These are phyloP conservation scores for Lotmaria passim DNA, from an alignment of 208 protist genomes.

Conservation along the genomic window DNA sequence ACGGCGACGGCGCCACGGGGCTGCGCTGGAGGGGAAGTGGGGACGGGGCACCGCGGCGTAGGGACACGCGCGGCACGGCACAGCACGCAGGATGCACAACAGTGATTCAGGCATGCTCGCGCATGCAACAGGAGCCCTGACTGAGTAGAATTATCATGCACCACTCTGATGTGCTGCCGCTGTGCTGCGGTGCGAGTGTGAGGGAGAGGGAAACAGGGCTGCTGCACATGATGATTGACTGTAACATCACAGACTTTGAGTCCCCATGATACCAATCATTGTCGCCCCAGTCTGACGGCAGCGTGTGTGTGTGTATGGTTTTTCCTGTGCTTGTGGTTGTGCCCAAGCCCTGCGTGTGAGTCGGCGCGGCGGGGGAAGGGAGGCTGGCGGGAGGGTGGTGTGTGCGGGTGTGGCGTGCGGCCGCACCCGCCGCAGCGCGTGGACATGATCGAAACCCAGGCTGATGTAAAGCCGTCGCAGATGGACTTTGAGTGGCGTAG, in stretches of 20 bases:
- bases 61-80: background rate
- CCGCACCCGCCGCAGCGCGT: background rate
- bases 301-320: background rate
- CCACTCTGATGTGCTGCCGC: background rate
- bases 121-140: constrained; percentile 21
- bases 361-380: too few relatives aligned
- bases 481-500: constrained; percentile 6
- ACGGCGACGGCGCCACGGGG: too few relatives aligned
- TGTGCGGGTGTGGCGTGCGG: background rate
- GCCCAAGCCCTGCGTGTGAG: too few relatives aligned
- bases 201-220: too few relatives aligned
- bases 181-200: too few relatives aligned
- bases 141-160: constrained; percentile 4
- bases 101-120: constrained; percentile 18
- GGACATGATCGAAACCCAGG: constrained; percentile 12
- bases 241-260: constrained; percentile 30
- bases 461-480: constrained; percentile 8
- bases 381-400: too few relatives aligned
- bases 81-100: constrained; percentile 28
- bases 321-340: too few relatives aligned
- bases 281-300: constrained; percentile 17
- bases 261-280: constrained; percentile 19
- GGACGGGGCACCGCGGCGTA: too few relatives aligned
- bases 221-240: constrained; percentile 23
- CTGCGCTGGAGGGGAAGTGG: too few relatives aligned